A percentile compares a stretch with the other conserved stretches of the same genome.
Evolutionary conservation across 1,139 yeast species (phyloP).

Genomic region (Arxiozyma bovina): DNA sequence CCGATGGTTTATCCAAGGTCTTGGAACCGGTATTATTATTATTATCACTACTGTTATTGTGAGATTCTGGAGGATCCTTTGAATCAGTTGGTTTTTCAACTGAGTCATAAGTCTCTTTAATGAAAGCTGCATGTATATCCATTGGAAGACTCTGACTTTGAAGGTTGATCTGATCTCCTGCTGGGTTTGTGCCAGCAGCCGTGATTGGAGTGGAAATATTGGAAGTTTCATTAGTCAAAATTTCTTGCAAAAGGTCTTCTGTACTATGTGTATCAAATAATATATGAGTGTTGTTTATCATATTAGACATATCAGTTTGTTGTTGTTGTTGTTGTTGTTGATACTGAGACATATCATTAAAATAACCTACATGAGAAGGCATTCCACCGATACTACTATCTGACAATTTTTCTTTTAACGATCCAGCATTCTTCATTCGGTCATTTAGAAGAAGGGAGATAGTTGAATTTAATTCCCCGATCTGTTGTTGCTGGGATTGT

Average conservation of each 20-base stretch:
- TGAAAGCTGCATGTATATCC: not conserved
- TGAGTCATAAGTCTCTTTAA: not conserved
- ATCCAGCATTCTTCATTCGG: constrained; percentile 23
- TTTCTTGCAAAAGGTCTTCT: not conserved
- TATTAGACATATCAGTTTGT: not conserved
- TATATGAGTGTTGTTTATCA: not conserved
- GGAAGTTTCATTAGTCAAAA: not conserved
- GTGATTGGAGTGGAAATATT: not conserved
- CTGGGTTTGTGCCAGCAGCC: not conserved
- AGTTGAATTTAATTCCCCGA: constrained; percentile 23
- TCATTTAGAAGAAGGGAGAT: constrained; percentile 24
- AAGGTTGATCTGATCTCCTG: not conserved
- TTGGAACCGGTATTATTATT: not conserved
- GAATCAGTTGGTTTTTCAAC: not conserved
- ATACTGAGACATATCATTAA: not conserved
- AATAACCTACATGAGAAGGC: not conserved
- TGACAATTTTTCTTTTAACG: constrained; percentile 21
- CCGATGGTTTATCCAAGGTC: not conserved
- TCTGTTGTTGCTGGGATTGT: constrained; percentile 28
- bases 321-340: not conserved
- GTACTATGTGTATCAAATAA: not conserved
- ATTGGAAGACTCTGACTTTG: not conserved
- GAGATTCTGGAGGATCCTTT: not conserved
- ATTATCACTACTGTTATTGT: not conserved
- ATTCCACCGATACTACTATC: not conserved